These are phyloP conservation scores for Hordeum pubiflorum DNA, from an alignment of 202 grass and related monocot species.

Conservation along the genomic window DNA sequence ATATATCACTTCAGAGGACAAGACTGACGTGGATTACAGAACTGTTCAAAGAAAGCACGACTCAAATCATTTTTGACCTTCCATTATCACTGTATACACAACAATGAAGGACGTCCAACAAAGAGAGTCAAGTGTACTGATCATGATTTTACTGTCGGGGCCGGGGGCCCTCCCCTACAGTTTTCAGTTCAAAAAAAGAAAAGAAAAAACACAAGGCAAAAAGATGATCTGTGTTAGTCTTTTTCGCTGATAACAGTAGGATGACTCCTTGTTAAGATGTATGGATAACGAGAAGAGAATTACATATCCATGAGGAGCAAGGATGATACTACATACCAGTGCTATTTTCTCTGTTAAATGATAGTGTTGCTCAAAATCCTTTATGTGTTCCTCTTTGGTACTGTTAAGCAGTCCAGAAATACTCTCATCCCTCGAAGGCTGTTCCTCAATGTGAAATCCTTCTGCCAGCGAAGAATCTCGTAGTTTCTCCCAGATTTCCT, in stretches of 20 bases:
- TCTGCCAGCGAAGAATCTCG: slow-evolving; percentile 15
- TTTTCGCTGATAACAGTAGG: background rate
- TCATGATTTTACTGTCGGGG: background rate
- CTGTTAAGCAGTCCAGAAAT: slow-evolving; percentile 36
- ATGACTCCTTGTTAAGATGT: background rate
- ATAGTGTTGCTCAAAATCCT: slow-evolving; percentile 49
- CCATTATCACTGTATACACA: background rate
- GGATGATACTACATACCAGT: slow-evolving; percentile 24
- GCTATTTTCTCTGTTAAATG: slow-evolving; percentile 40
- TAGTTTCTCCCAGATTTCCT: slow-evolving; percentile 45
- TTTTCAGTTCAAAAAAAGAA: background rate
- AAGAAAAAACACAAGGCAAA: background rate
- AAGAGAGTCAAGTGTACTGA: background rate
- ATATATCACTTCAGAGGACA: background rate
- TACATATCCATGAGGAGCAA: background rate
- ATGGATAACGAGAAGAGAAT: background rate
- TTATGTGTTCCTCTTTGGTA: slow-evolving; percentile 29
- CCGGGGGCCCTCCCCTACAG: background rate
- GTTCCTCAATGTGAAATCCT: slow-evolving; percentile 21
- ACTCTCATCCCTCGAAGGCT: slow-evolving; percentile 22
- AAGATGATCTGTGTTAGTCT: background rate
- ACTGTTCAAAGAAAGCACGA: background rate
- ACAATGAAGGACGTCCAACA: background rate
- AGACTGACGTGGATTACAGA: background rate
- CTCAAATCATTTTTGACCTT: background rate